Percentiles rank a stretch among this genome's conserved stretches.
Evolutionary conservation across 805 yeast genomes (phyloP).

Genomic region (Kazachstania bromeliacearum): DNA sequence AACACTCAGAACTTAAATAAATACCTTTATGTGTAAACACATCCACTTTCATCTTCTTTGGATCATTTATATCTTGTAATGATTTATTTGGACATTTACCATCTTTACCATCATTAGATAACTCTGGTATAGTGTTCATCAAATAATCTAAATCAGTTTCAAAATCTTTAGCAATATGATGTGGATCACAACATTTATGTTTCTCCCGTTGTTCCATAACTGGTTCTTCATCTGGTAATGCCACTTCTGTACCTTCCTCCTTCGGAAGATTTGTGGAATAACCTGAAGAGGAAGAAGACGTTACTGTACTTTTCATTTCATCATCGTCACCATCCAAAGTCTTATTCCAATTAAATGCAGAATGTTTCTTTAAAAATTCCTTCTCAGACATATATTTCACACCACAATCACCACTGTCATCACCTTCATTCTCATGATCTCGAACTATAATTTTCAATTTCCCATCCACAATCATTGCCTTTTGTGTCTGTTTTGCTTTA

Average conservation of each 20-base stretch:
- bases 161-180: constrained; percentile 3
- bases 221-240: too few relatives aligned
- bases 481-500: constrained; percentile 19
- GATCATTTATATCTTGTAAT: constrained; percentile 1
- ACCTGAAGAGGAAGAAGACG: neutral
- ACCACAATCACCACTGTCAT: constrained; percentile 1
- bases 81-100: neutral
- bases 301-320: neutral
- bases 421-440: constrained; percentile 1
- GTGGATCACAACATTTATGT: constrained; percentile 9
- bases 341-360: neutral
- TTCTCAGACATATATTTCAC: constrained; percentile 19
- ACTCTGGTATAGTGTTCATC: neutral
- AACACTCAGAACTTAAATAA: constrained; percentile 26
- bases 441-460: constrained; percentile 22
- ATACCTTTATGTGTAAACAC: constrained; percentile 27
- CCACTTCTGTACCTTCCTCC: neutral
- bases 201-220: too few relatives aligned
- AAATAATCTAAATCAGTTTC: neutral
- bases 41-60: constrained; percentile 18
- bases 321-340: neutral
- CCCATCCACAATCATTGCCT: constrained; percentile 24
- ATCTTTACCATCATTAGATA: too few relatives aligned
- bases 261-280: neutral
- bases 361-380: constrained; percentile 17